Percentiles rank a stretch among this genome's conserved stretches.
Evolutionary conservation across 257 asterid genomes (phyloP).

Genomic region (Lycium barbarum): DNA sequence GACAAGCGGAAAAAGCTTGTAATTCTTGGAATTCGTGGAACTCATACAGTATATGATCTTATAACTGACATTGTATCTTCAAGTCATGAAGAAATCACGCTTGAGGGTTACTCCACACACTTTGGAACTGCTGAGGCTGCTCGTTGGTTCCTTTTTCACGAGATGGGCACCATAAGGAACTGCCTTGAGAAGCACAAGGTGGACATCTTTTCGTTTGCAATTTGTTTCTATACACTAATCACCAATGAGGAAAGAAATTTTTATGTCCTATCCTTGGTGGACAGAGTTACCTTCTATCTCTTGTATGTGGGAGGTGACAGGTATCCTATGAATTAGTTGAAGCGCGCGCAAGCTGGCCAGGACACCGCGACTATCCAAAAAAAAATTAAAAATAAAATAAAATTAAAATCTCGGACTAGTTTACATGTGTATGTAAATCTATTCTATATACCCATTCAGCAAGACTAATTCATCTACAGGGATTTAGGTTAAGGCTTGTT

Average conservation of each 20-base stretch:
- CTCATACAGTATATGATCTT: slow-evolving; percentile 86
- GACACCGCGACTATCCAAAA: not conserved
- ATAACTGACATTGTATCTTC: slow-evolving; percentile 82
- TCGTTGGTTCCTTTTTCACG: slow-evolving; percentile 85
- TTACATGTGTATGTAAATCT: not conserved
- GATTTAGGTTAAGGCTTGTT: slow-evolving; percentile 97
- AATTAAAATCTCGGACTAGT: not conserved
- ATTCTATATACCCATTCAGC: slow-evolving; percentile 19
- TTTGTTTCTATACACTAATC: not conserved
- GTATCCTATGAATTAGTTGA: no score
- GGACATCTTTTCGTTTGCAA: slow-evolving; percentile 25
- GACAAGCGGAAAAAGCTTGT: slow-evolving; percentile 79
- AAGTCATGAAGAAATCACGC: slow-evolving; percentile 80
- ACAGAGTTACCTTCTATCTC: no score
- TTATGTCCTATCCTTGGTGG: no score
- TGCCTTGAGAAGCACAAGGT: slow-evolving; percentile 88
- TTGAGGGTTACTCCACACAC: slow-evolving; percentile 86
- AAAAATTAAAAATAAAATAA: no score
- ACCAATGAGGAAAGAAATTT: not conserved
- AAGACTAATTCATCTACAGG: slow-evolving; percentile 78
- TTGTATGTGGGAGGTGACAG: no score
- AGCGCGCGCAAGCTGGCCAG: no score
- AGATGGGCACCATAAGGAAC: slow-evolving; percentile 68
- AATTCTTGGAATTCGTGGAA: slow-evolving; percentile 92
- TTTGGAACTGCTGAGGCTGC: slow-evolving; percentile 97